Conservation (phyloP, 441 rosid genomes). For the Gossypium lobatum region DNA sequence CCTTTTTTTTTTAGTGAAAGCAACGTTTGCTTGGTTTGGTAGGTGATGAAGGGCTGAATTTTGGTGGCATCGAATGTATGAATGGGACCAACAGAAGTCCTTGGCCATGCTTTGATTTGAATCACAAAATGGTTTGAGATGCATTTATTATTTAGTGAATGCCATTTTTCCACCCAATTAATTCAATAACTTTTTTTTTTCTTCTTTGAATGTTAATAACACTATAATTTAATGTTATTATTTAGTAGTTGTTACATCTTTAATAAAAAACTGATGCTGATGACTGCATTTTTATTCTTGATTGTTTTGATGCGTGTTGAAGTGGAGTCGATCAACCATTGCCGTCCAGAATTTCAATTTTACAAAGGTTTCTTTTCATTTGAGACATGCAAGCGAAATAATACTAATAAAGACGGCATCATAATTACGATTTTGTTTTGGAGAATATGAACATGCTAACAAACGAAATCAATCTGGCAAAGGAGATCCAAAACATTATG, state of each 20-base stretch:
- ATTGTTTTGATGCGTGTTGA: not conserved
- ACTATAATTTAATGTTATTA: no score
- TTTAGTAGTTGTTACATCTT: no score
- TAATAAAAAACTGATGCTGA: no score
- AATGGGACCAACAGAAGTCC: not conserved
- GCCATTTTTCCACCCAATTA: not conserved
- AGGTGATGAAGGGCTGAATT: not conserved
- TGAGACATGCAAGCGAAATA: not conserved
- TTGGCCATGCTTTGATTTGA: not conserved
- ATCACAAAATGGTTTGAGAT: not conserved
- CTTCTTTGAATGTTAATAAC: no score
- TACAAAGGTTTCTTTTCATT: not conserved
- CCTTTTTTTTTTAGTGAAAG: not conserved
- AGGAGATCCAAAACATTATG: constrained; percentile 14
- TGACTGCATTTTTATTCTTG: no score
- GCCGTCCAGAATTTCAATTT: not conserved
- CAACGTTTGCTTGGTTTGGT: not conserved
- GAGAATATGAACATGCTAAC: constrained; percentile 3
- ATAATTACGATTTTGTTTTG: not conserved
- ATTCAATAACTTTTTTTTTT: no score
- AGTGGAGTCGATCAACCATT: not conserved
- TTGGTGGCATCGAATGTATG: not conserved
- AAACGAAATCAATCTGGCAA: constrained; percentile 7
- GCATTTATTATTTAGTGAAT: not conserved
- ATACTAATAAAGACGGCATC: not conserved